Base-by-base conservation (phyloP, 1,284 basidiomycete genomes). In the Trametes polyzona region DNA sequence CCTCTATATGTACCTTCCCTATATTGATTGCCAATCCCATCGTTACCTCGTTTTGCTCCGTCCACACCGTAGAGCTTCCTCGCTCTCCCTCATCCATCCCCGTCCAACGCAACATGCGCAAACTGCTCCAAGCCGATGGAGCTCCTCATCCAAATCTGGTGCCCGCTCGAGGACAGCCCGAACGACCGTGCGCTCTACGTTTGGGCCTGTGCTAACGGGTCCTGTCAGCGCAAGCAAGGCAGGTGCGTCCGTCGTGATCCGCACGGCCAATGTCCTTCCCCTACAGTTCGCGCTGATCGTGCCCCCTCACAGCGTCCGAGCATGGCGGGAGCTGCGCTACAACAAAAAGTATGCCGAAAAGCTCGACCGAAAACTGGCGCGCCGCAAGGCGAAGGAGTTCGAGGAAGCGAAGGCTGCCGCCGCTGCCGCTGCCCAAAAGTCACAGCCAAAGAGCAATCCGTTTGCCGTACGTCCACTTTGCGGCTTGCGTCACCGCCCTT, bases 61-160 rank as follows among this genome's bases (percentile, higher is more conserved):
- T 30, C 8, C 17, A 11, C 39, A 1, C 8, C n/a, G 19, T 56
- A 75, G 72, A 72, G 69, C 6, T 73, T 74, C 60, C 68, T 75
- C 49, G 66, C 64, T 12, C 62, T 63, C 17, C 64, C 59, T 46
- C 70, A 69, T 32, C 76, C 72, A 14, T 67, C 69, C 2, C 47
- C 67, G 46, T 64, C 71, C 21, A 70, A 69, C 24, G 71, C 86
- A 4, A 74, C 79, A 57, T 94, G 92, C 82, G 84, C 82, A 67
- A 74, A 79, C 52, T 94, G 92, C 74, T 76, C 78, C 6, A 73
- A 77, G 17, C 83, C 87, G 0, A 93, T 90, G 88, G 84, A 91
- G 61, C 78, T 94, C 23, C 79, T 94, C 30, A 78, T 90, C 12
- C 91, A 94, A 64, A 80, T 94, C 65, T 93, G 91, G 89, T 93